Evolutionary conservation across 768 basidiomycete species (phyloP).

Genomic region (Chalciporus chontae): DNA sequence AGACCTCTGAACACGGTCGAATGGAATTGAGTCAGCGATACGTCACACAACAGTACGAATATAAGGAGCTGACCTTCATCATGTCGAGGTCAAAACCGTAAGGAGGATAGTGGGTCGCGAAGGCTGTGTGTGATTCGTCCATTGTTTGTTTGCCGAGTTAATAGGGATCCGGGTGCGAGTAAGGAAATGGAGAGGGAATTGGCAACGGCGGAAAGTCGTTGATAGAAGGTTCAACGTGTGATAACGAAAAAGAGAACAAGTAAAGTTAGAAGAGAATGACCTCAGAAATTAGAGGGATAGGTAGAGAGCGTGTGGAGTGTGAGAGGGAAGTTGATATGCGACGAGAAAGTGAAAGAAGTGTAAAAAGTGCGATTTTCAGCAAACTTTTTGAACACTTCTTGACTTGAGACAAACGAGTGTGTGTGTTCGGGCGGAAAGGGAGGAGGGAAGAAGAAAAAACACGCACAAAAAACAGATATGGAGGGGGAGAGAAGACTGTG

Average conservation of each 20-base stretch:
- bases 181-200: constrained; percentile 42
- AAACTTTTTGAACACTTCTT: constrained; percentile 26
- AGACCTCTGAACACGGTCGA: constrained; percentile 54
- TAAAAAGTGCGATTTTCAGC: constrained; percentile 27
- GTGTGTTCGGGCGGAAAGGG: constrained; percentile 23
- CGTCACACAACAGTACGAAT: neutral
- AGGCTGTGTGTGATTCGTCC: constrained; percentile 74
- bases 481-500: constrained; percentile 31
- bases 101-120: constrained; percentile 62
- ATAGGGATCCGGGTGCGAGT: constrained; percentile 18
- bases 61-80: constrained; percentile 67
- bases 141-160: constrained; percentile 37
- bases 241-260: constrained; percentile 46
- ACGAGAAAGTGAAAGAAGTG: constrained; percentile 21
- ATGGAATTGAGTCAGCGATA: constrained; percentile 2
- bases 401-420: constrained; percentile 31
- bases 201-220: constrained; percentile 47
- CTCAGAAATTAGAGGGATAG: constrained; percentile 31
- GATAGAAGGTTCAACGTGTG: constrained; percentile 32
- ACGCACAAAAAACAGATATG: constrained; percentile 38
- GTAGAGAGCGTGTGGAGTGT: constrained; percentile 45
- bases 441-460: constrained; percentile 31
- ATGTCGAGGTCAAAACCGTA: constrained; percentile 85
- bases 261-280: constrained; percentile 54
- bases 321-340: constrained; percentile 27